phyloP scores from a whole-genome alignment of 345 rosid genomes.

The Chamaenerion angustifolium region DNA sequence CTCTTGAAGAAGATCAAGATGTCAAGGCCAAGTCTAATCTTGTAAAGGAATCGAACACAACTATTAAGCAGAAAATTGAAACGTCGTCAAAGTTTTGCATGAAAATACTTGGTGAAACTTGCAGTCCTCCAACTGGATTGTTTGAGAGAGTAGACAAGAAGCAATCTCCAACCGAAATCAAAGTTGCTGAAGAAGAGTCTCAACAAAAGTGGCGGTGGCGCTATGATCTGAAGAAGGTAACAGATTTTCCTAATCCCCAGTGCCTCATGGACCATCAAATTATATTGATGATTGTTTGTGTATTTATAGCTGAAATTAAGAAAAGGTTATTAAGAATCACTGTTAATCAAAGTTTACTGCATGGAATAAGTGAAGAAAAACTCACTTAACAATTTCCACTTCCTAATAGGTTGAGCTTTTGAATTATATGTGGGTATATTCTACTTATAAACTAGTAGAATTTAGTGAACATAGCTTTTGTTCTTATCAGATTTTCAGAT shows the following conservation, averaged over 20 bases:
- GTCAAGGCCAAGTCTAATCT: conserved; percentile 7
- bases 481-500: too few species aligned
- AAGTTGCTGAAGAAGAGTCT: conserved; percentile 40
- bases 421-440: background rate
- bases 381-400: background rate
- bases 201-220: conserved; percentile 80
- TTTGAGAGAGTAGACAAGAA: conserved; percentile 9
- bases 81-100: too few species aligned
- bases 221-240: conserved; percentile 74
- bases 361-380: too few species aligned
- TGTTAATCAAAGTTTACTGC: too few species aligned
- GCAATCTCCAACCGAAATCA: conserved; percentile 17
- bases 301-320: too few species aligned
- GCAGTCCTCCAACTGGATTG: background rate
- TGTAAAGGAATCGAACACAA: background rate
- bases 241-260: background rate
- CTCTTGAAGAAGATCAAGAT: background rate
- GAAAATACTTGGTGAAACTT: background rate
- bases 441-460: too few species aligned
- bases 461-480: too few species aligned
- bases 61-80: too few species aligned
- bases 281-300: too few species aligned
- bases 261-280: too few species aligned
- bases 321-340: too few species aligned
- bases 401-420: conserved; percentile 1